Evolutionary conservation across 805 yeast species (phyloP), one percentile per base, ranked within the genome.

Genomic region (Millerago galiae): DNA sequence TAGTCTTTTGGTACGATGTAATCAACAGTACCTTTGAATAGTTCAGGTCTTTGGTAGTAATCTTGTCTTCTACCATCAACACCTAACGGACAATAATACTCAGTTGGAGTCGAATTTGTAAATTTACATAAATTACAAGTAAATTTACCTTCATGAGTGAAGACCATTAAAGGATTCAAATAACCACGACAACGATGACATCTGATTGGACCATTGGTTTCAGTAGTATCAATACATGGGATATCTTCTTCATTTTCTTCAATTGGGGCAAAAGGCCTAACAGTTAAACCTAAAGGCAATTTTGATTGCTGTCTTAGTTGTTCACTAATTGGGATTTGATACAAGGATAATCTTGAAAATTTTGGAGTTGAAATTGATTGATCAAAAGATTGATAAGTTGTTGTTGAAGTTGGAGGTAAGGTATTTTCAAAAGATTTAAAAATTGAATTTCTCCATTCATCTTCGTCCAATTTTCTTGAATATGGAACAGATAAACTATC

Each of bases 121-220:
- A 83, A 84, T 47, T 79, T 79, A 65, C 99, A 93, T 55, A 93
- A 75, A 62, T 91, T 91, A 69, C 99, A 93, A 11, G 77, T 70
- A 62, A 87, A 84, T 44, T 65, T 68, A 34, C 79, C 75, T 24
- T 81, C 80, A 42, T 72, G 73, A 6, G 77, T 71, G 41, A 72
- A 66, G 50, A 77, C 80, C 79, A 85, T 83, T 15, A 80, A 75
- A 4, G 97, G 95, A 59, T 91, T 93, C 48, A 89, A 71, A 61
- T 89, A 93, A 1, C 96, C 77, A 43, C 96, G 77, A 65, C 99
- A 93, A 48, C 98, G 81, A 51, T 78, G 75, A 64, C 99, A 93
- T 52, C 99, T 75, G 28, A 95, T 81, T 0, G 96, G 95, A 1
- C 88, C 87, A 13, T 71, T 57, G 7, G 56, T 56, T 3, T 35